These are phyloP conservation scores for Lactifluus rugatus DNA, from an alignment of 768 basidiomycete species.

Conservation along the genomic window DNA sequence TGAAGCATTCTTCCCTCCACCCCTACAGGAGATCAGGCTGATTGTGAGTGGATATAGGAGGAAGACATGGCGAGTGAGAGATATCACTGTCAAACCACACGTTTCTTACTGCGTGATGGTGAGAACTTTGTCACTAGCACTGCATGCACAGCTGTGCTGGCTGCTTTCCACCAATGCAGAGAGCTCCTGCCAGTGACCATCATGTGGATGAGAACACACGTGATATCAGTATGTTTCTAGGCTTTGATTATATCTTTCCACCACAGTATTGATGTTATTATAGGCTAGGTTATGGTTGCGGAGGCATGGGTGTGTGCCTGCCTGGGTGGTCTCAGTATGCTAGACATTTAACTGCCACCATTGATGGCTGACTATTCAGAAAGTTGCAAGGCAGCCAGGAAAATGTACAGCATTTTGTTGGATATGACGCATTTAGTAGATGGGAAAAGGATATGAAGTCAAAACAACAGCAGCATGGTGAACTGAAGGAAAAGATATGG, in stretches of 20 bases:
- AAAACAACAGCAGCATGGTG: background rate
- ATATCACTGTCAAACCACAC: background rate
- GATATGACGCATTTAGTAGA: background rate
- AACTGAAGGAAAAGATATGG: background rate
- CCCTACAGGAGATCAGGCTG: background rate
- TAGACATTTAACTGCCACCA: background rate
- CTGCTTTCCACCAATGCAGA: background rate
- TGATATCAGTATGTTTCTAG: no score
- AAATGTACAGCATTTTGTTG: background rate
- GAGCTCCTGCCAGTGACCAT: background rate
- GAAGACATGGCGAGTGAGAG: background rate
- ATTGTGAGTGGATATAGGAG: no score
- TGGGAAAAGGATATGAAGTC: no score
- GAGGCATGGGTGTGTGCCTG: background rate
- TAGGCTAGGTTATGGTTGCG: no score
- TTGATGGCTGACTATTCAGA: background rate
- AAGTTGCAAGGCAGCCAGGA: background rate
- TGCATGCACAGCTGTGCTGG: background rate
- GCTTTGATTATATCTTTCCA: background rate
- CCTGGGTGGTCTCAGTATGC: background rate
- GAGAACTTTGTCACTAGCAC: background rate
- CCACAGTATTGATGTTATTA: background rate
- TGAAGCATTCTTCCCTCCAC: background rate
- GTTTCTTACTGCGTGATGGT: background rate
- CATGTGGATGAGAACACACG: background rate